Base-by-base conservation (phyloP, 2,329 filamentous ascomycete genomes). In the Arthroderma sp. region DNA sequence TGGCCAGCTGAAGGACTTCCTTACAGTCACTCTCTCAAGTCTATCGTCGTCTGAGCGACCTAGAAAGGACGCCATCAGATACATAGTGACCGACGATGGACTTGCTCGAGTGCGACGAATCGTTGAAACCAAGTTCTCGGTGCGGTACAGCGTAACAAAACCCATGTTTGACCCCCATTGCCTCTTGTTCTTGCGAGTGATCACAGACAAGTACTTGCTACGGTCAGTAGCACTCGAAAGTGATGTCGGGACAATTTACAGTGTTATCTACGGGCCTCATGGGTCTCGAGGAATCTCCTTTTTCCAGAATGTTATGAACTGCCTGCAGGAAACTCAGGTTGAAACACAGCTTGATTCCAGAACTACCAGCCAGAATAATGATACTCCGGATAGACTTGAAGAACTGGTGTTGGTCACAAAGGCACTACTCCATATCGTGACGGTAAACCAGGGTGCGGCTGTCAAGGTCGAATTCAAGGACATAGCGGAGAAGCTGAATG, bases 211-310 rank as follows among this genome's bases (percentile, higher is more conserved):
- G 0, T 57, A 64, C 33, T 58, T 72, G 1, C 50, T 67, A 27
- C 58, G 57, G 4, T 71, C 68, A 0, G 47, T 67, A 7, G 53
- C 70, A 2, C 49, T 71, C 4, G 65, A 71, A 47, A 55, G 59
- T 9, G 54, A 61, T 2, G 55, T 70, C 8, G 63, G 59, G 11
- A 68, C 61, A 3, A 63, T 73, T 27, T 69, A 64, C 54, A 69
- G 62, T 30, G 62, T 63, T 49, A 51, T 72, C 7, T 71, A 61
- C 44, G 67, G 68, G 2, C 42, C 55, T n/a, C 55, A 56, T 36
- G 68, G 68, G 29, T 53, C 49, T 6, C 60, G 63, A 48, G 62
- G 57, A 10, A 53, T 61, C 8, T 45, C 45, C 1, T 22, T 22
- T 22, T 22, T 22, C 15, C 15, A 22, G 15, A 22, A 22, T 22